Evolutionary conservation across 2,329 filamentous ascomycete species (phyloP).

Genomic region (Trichocomaceae sp.): DNA sequence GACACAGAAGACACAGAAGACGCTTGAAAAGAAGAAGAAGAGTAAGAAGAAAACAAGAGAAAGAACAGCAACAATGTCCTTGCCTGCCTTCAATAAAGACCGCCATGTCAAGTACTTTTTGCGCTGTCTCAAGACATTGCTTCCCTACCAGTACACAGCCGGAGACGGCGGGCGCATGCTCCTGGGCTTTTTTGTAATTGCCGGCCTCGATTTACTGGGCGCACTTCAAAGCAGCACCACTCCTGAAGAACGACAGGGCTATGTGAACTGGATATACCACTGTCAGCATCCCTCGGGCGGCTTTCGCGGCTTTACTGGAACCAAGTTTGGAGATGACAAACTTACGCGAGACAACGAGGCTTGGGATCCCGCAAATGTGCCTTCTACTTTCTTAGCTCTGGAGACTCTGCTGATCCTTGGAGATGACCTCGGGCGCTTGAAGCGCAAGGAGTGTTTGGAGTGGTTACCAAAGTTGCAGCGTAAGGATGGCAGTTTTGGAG

Average conservation of each 20-base stretch:
- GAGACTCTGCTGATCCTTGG: slow-evolving; percentile 62
- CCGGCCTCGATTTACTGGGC: slow-evolving; percentile 74
- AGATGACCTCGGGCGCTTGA: slow-evolving; percentile 59
- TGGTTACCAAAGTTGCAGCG: slow-evolving; percentile 77
- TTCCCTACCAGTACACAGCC: slow-evolving; percentile 76
- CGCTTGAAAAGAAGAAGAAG: neutral
- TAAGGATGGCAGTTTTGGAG: slow-evolving; percentile 82
- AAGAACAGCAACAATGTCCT: slow-evolving; percentile 18
- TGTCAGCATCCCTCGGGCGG: slow-evolving; percentile 83
- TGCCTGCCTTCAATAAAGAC: slow-evolving; percentile 39
- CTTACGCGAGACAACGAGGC: slow-evolving; percentile 47
- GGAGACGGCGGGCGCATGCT: slow-evolving; percentile 89
- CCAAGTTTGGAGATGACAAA: slow-evolving; percentile 44
- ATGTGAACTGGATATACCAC: slow-evolving; percentile 70
- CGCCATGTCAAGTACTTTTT: slow-evolving; percentile 88
- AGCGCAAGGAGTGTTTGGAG: slow-evolving; percentile 57
- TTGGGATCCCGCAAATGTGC: slow-evolving; percentile 74
- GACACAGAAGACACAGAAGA: neutral
- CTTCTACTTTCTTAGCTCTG: slow-evolving; percentile 84
- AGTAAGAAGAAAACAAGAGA: neutral
- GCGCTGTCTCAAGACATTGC: slow-evolving; percentile 71
- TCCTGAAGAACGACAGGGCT: slow-evolving; percentile 48
- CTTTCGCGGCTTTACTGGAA: slow-evolving; percentile 79
- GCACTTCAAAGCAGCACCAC: slow-evolving; percentile 52
- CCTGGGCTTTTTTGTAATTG: slow-evolving; percentile 81